Evolutionary conservation across 139 green algal genomes (phyloP).

Genomic region (Monoraphidium neglectum): DNA sequence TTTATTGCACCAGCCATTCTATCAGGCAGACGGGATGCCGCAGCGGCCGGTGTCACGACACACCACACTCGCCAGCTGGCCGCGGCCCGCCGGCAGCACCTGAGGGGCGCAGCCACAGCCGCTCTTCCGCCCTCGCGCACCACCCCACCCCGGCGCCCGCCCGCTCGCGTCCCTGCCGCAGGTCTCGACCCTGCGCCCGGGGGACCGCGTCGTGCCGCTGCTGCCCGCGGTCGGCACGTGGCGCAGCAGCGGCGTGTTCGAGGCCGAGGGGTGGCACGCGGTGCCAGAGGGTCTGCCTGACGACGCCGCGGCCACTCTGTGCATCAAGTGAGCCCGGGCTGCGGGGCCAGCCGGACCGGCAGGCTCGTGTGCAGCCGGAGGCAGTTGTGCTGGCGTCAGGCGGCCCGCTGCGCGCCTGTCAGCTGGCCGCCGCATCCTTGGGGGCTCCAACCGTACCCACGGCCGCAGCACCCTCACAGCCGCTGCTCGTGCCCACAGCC

Average conservation of each 20-base stretch:
- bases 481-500: not conserved
- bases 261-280: slow-evolving; percentile 43
- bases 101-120: too few species aligned
- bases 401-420: not conserved
- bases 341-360: too few species aligned
- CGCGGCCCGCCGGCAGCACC: too few species aligned
- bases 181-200: slow-evolving; percentile 56
- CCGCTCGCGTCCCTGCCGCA: slow-evolving; percentile 8
- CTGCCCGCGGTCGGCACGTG: slow-evolving; percentile 74
- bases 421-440: not conserved
- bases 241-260: slow-evolving; percentile 49
- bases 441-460: not conserved
- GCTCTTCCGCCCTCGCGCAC: too few species aligned
- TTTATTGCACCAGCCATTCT: too few species aligned
- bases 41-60: too few species aligned
- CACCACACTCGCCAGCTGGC: too few species aligned
- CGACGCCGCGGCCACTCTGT: slow-evolving; percentile 62
- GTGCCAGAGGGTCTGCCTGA: slow-evolving; percentile 54
- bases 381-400: not conserved
- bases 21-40: too few species aligned
- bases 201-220: slow-evolving; percentile 79
- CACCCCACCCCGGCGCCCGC: too few species aligned
- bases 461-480: not conserved
- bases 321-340: slow-evolving; percentile 66
- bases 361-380: too few species aligned